Conservation (phyloP, 345 rosid genomes). For the Isatis tinctoria region DNA sequence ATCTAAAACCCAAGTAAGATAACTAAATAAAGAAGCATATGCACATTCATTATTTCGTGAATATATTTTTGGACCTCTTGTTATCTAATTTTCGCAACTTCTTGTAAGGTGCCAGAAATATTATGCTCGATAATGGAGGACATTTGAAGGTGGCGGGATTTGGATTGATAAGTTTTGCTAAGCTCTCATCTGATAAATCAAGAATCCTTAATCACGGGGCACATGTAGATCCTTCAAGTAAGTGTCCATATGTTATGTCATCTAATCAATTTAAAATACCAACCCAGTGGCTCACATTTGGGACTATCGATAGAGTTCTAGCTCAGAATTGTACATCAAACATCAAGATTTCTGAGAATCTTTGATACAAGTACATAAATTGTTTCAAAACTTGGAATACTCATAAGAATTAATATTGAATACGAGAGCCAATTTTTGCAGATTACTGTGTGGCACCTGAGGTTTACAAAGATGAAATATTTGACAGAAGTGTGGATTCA, state of each 20-base stretch:
- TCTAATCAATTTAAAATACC: not conserved
- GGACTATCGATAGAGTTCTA: not conserved
- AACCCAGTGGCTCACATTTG: not conserved
- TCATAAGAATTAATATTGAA: not conserved
- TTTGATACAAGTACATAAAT: not conserved
- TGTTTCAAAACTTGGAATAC: not conserved
- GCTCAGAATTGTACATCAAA: not conserved
- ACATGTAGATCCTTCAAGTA: slow-evolving; percentile 59
- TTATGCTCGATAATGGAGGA: slow-evolving; percentile 93
- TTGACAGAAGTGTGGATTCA: slow-evolving; percentile 75
- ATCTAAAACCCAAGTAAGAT: slow-evolving; percentile 94
- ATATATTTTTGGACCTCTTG: slow-evolving; percentile 24
- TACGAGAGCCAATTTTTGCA: slow-evolving; percentile 25
- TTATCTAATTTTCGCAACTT: slow-evolving; percentile 73
- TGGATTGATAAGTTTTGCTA: slow-evolving; percentile 64
- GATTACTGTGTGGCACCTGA: slow-evolving; percentile 88
- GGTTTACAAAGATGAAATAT: slow-evolving; percentile 56
- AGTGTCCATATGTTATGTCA: slow-evolving; percentile 4
- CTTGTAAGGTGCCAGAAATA: slow-evolving; percentile 99
- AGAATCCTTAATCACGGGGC: slow-evolving; percentile 44
- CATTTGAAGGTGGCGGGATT: slow-evolving; percentile 83
- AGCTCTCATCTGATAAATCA: slow-evolving; percentile 59
- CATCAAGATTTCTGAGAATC: slow-evolving; percentile 1
- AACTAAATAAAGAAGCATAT: slow-evolving; percentile 50
- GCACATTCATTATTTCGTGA: slow-evolving; percentile 1